These are phyloP conservation scores for Xylariaceae sp. DNA, from an alignment of 2,329 filamentous ascomycete species.

Conservation along the genomic window DNA sequence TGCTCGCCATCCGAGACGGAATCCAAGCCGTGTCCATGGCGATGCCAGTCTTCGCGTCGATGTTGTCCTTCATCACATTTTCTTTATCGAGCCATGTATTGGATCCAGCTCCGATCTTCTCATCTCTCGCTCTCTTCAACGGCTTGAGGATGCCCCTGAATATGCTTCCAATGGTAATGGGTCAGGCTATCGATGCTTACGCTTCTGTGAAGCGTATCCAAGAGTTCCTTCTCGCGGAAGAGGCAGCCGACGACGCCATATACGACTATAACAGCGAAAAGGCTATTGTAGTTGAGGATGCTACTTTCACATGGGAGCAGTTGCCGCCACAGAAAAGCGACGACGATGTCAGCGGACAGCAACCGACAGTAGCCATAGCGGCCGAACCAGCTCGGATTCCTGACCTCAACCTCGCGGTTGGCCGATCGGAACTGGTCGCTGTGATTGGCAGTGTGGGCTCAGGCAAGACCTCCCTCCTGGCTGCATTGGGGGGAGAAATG, in stretches of 20 bases:
- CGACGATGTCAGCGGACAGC: constrained; percentile 26
- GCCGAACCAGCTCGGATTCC: constrained; percentile 60
- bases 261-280: constrained; percentile 54
- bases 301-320: constrained; percentile 84
- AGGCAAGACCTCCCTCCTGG: constrained; percentile 85
- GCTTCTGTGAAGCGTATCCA: constrained; percentile 81
- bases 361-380: constrained; percentile 41
- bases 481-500: constrained; percentile 92
- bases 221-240: constrained; percentile 82
- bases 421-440: constrained; percentile 72
- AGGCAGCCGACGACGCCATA: constrained; percentile 67
- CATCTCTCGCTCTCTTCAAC: constrained; percentile 91
- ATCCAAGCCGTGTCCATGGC: constrained; percentile 82
- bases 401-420: constrained; percentile 62
- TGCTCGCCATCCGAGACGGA: constrained; percentile 78
- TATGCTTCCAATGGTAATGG: constrained; percentile 79
- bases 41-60: constrained; percentile 88
- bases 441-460: constrained; percentile 88
- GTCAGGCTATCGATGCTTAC: constrained; percentile 85
- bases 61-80: constrained; percentile 88
- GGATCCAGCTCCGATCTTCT: constrained; percentile 77
- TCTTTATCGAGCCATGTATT: constrained; percentile 63
- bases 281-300: constrained; percentile 67
- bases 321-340: constrained; percentile 52
- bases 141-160: constrained; percentile 86